Evolutionary conservation across 75 land plant genomes (phyloP), one percentile per base, ranked within the genome.

Genomic region (Cunninghamia lanceolata): DNA sequence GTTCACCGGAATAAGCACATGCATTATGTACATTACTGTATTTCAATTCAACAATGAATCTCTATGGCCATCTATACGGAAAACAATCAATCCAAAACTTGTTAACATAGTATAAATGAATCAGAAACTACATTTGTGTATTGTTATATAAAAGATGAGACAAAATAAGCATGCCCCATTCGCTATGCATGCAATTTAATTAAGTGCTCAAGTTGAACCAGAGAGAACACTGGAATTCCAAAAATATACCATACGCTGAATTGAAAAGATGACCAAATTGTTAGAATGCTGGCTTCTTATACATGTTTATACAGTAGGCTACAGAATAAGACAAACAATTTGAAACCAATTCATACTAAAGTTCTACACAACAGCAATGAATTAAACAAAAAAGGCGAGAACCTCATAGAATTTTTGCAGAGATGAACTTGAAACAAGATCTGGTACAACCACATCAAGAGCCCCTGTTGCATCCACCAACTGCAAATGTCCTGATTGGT

Each of bases 391-490:
- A 84, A n/a, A 30, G 46, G 28, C 3, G n/a, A 25, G 30, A 36
- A 88, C 89, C 89, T 88, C 82, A 83, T 88, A 88, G 42, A 87
- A 38, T 42, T 71, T 56, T 39, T 87, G 83, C 83, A 88, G 32
- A 36, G 66, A 54, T 82, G 89, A 87, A 45, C 35, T n/a, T 10
- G 76, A 73, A 15, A 21, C 68, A 52, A 87, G 82, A 54, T 88
- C 89, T 17, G 89, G 89, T n/a, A 88, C 89, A 39, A 88, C 85
- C n/a, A 88, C 89, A 88, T 88, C 89, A 25, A 88, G 38, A 40
- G 89, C 76, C 82, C 89, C 89, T 14, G 89, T 88, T 56, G 88
- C 89, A 87, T 88, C 89, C 56, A 82, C 89, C 78, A 88, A 43
- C 84, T 88, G 88, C 47, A 88, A 80, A 40, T 83, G 82, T 45